phyloP scores from a whole-genome alignment of 192 early-diverging fungal species.

The Entophlyctis helioformis region DNA sequence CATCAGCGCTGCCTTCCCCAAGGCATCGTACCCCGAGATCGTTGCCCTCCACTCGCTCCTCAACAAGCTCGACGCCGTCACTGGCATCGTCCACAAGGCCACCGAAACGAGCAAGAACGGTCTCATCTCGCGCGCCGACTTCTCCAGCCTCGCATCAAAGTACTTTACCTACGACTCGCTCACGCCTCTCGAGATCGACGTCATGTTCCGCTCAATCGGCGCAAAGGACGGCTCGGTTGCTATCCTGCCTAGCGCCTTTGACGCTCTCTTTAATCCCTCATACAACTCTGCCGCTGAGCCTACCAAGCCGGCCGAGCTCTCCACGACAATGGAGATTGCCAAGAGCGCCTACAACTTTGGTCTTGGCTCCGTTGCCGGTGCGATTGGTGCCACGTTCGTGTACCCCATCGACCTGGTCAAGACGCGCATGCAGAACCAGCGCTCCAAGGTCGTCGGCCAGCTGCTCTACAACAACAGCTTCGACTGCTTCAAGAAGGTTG shows the following conservation, averaged over 20 bases:
- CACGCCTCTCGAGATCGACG: slow-evolving; percentile 64
- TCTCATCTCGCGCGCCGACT: slow-evolving; percentile 49
- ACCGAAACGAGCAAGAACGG: slow-evolving; percentile 30
- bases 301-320: slow-evolving; percentile 8
- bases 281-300: not conserved
- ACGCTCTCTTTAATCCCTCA: slow-evolving; percentile 8
- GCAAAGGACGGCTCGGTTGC: slow-evolving; percentile 3
- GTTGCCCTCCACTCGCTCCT: no score
- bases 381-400: slow-evolving; percentile 85
- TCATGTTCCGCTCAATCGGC: slow-evolving; percentile 52
- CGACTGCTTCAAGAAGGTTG: slow-evolving; percentile 92
- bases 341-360: slow-evolving; percentile 62
- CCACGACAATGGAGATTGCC: slow-evolving; percentile 27
- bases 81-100: slow-evolving; percentile 44
- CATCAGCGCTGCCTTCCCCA: no score
- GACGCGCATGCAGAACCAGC: slow-evolving; percentile 98
- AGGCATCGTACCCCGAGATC: no score
- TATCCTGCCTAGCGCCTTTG: slow-evolving; percentile 4
- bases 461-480: slow-evolving; percentile 87
- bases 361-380: slow-evolving; percentile 81
- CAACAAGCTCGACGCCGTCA: no score
- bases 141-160: slow-evolving; percentile 40
- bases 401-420: slow-evolving; percentile 98
- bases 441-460: slow-evolving; percentile 75
- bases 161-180: slow-evolving; percentile 44